These are phyloP conservation scores for Boechera divaricarpa DNA, from an alignment of 345 rosid species.

Conservation along the genomic window DNA sequence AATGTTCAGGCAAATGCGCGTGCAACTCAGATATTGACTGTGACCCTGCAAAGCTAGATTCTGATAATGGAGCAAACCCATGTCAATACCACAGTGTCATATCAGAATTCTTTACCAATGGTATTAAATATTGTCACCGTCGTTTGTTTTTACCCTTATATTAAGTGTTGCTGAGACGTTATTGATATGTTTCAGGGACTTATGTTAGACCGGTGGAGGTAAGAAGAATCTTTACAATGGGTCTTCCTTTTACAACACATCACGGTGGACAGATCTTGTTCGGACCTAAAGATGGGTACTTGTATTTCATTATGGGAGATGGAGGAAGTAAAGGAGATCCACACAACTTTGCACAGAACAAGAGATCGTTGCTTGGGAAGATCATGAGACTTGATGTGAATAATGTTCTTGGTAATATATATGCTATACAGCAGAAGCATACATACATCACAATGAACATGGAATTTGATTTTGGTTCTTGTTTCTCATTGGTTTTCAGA, in stretches of 20 bases:
- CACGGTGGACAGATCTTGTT: constrained; percentile 66
- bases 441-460: constrained; percentile 8
- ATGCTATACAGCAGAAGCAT: neutral
- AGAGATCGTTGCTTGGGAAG: constrained; percentile 65
- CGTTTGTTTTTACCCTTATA: constrained; percentile 28
- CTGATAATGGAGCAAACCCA: constrained; percentile 63
- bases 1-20: constrained; percentile 77
- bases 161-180: constrained; percentile 11
- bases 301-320: constrained; percentile 65
- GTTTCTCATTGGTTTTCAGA: constrained; percentile 34
- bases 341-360: constrained; percentile 56
- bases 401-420: constrained; percentile 45
- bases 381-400: constrained; percentile 62
- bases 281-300: constrained; percentile 59
- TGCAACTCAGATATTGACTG: constrained; percentile 80
- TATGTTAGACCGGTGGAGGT: constrained; percentile 50
- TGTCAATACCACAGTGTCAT: constrained; percentile 76
- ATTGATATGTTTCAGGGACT: constrained; percentile 32
- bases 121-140: constrained; percentile 43
- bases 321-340: constrained; percentile 50
- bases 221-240: constrained; percentile 60
- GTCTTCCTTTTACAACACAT: constrained; percentile 51
- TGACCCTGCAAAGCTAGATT: constrained; percentile 71
- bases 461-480: constrained; percentile 11
- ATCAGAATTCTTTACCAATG: constrained; percentile 69